Base-by-base conservation (phyloP, 1,284 basidiomycete species). In the Trichosporon sp. region DNA sequence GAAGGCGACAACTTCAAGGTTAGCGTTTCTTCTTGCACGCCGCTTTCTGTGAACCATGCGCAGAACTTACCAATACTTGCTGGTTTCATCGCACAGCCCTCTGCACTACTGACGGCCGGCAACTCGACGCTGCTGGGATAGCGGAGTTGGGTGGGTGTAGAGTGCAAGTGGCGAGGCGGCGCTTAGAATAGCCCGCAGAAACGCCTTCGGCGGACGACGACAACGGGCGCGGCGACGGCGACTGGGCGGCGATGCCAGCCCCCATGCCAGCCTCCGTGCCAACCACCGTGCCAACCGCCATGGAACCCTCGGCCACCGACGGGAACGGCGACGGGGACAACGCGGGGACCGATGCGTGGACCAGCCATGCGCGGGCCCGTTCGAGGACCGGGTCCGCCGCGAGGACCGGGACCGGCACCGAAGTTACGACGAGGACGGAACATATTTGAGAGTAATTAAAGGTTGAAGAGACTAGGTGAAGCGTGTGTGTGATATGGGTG, bases 121-220 rank as follows among this genome's bases (percentile, higher is more conserved):
- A 7, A 11, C 12, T 12, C 38, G 11, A 40, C 8, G 26, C 26
- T 26, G 26, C 2, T 26, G 26, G 26, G 26, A 26, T 26, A 26
- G 26, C 26, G 26, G 26, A 26, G 26, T 26, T 26, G 26, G 26
- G 26, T 26, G 26, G 26, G 26, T 26, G 26, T 26, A 26, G 26
- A 26, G 26, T 26, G 26, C 26, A 26, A 26, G 26, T 26, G 26
- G 26, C 26, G 26, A 26, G 16, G 32, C 2, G 31, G 21, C 14
- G 5, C 54, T 40, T 40, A 72, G 61, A 72, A 72, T 11, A 72
- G 59, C 7, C 68, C 68, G 21, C 71, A 72, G 54, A 59, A 70
- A 1, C 68, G 68, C 11, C 71, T 59, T 1, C 68, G 61, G 19
- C 56, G 67, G 7, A 54, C 65, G 5, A 67, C 65, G 2, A 69